Base-by-base conservation (phyloP, 2,329 filamentous ascomycete species). In the Ophidiomyces ophidiicola region DNA sequence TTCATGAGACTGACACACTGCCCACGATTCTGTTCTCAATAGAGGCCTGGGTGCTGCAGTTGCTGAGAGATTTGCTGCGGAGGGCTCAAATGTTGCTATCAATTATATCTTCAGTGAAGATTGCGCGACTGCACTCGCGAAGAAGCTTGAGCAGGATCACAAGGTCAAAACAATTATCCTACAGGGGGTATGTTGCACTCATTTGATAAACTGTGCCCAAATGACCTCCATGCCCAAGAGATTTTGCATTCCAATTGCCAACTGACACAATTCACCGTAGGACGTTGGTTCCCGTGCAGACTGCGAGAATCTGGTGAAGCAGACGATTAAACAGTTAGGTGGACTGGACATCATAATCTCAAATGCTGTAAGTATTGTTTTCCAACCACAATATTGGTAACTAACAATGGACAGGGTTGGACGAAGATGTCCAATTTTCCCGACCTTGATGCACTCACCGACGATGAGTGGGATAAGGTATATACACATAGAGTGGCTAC, bases 261-360 rank as follows among this genome's bases (percentile, higher is more conserved):
- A n/a, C n/a, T 52, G 32, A 49, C 28, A 12, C 1, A 14, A 30
- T 32, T 17, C n/a, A 25, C n/a, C 17, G 2, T 20, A 76, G 51
- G 81, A 88, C 56, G 68, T 82, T 31, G 74, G 72, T 11, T 62
- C 66, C 4, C 68, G 72, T 23, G 57, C 62, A 1, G 79, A 81
- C 18, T 74, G 82, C 45, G 57, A 65, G 34, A 62, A 64, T 0
- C 67, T 78, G 0, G 72, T 87, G 1, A 59, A 69, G 12, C 68
- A 78, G 31, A 71, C 74, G 1, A 66, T 78, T 33, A 60, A 68
- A 18, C 59, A 58, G n/a, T 67, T 84, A 46, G 80, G 78, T 3
- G 74, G 78, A 1, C 57, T 90, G n/a, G 82, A 90, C 59, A 69
- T 85, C 28, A 66, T 90, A 32, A 74, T 88, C 50, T 81, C 79